Evolutionary conservation across 306 rosid species (phyloP).

Genomic region (Sechiopsis laciniata): DNA sequence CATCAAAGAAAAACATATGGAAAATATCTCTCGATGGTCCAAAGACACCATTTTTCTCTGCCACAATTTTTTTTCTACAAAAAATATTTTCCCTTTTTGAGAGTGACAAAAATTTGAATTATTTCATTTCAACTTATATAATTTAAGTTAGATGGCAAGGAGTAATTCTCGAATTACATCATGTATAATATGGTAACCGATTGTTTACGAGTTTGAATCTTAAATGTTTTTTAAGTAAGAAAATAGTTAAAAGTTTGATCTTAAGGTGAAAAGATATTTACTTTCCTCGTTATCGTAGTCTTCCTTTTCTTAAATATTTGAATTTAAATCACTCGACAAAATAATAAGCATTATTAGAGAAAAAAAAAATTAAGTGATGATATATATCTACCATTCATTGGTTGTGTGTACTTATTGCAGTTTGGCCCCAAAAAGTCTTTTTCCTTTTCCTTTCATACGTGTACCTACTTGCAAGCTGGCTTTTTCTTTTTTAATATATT

Average conservation of each 20-base stretch:
- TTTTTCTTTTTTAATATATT: not conserved
- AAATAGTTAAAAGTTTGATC: not conserved
- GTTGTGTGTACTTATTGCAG: slow-evolving; percentile 12
- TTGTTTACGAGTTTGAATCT: too few relatives aligned
- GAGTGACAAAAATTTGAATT: not conserved
- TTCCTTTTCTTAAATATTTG: not conserved
- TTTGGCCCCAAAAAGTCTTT: slow-evolving; percentile 7
- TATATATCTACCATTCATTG: slow-evolving; percentile 13
- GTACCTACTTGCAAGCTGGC: slow-evolving; percentile 21
- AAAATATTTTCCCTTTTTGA: not conserved
- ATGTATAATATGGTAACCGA: too few relatives aligned
- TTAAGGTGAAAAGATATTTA: not conserved
- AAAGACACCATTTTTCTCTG: not conserved
- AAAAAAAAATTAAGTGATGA: not conserved
- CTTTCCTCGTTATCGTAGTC: not conserved
- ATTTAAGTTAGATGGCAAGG: not conserved
- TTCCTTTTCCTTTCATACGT: slow-evolving; percentile 1
- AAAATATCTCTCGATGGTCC: not conserved
- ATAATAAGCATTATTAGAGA: slow-evolving; percentile 6
- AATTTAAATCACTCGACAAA: not conserved
- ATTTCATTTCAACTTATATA: not conserved
- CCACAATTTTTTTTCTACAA: not conserved
- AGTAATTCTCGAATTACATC: too few relatives aligned
- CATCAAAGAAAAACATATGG: not conserved
- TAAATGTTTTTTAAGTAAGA: too few relatives aligned